Evolutionary conservation across 129 eudicot species (phyloP).

Genomic region (Oenanthe sinensis): DNA sequence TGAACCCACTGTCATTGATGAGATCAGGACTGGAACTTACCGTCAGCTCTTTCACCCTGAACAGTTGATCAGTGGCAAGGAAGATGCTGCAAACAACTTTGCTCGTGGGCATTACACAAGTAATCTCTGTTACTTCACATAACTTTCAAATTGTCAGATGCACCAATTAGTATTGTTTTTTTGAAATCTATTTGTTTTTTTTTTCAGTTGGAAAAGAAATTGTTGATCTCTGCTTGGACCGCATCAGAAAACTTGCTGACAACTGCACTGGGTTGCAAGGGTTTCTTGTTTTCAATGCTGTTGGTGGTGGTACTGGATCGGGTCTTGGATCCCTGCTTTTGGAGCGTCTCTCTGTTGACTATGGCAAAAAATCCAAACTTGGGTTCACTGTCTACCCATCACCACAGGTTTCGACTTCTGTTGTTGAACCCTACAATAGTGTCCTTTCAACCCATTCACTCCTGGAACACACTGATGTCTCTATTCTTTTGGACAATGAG

Average conservation of each 20-base stretch:
- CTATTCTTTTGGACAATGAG: slow-evolving; percentile 33
- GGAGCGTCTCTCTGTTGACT: slow-evolving; percentile 44
- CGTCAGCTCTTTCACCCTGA: slow-evolving; percentile 50
- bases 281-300: slow-evolving; percentile 47
- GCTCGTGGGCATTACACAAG: slow-evolving; percentile 51
- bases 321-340: slow-evolving; percentile 46
- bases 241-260: slow-evolving; percentile 43
- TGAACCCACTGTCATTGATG: slow-evolving; percentile 47
- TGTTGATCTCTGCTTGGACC: slow-evolving; percentile 42
- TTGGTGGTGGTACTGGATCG: slow-evolving; percentile 43
- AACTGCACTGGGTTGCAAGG: slow-evolving; percentile 55
- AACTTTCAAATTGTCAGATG: neutral
- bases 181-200: neutral
- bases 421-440: slow-evolving; percentile 52
- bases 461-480: slow-evolving; percentile 46
- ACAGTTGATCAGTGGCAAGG: slow-evolving; percentile 47
- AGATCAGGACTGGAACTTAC: slow-evolving; percentile 49
- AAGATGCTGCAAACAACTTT: slow-evolving; percentile 52
- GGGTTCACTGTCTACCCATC: slow-evolving; percentile 54
- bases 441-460: slow-evolving; percentile 50
- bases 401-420: slow-evolving; percentile 50
- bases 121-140: slow-evolving; percentile 4
- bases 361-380: slow-evolving; percentile 38
- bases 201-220: slow-evolving; percentile 46
- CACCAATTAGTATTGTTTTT: no score